Base-by-base conservation (phyloP, 129 eudicot species). In the Apium graveolens region DNA sequence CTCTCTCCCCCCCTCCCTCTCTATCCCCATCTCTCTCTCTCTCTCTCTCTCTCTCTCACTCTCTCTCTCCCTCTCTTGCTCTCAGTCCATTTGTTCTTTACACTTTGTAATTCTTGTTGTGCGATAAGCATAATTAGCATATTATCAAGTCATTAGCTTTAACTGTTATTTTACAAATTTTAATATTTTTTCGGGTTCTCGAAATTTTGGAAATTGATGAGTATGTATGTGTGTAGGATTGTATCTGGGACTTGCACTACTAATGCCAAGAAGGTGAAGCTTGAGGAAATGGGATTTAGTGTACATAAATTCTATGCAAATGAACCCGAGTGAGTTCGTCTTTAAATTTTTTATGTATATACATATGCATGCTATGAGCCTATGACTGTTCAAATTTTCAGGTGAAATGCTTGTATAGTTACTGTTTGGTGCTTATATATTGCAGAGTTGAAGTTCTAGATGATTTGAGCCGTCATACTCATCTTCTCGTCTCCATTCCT, bases 161-260 rank as follows among this genome's bases (percentile, higher is more conserved):
- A 1, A 69, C 6, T 69, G 10, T n/a, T n/a, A n/a, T 27, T 5
- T 16, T 66, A 10, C 9, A 13, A 31, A 16, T 34, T 14, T 69
- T 32, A 2, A 2, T 24, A 31, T 9, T 70, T 17, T 70, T 34
- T 18, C 1, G 74, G 74, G 74, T 16, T 74, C 12, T 26, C 11
- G 60, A 26, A n/a, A 74, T 26, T 21, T n/a, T 74, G 14, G 39
- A 44, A 35, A 44, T 74, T 74, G 57, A 73, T 73, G 11, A 73
- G 32, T 55, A 34, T 35, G 68, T 60, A 71, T 20, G 12, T 68
- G 65, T 72, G 51, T 70, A 91, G 98, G 97, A 63, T 3, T 81
- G 96, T 91, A 65, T 86, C 90, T 51, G 98, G 98, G 70, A 94
- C 93, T 72, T 94, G 98, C 82, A 94, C 91, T 11, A 88, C 86